phyloP scores from a whole-genome alignment of 73 alveolate species.

The Tetrahymena elliotti region DNA sequence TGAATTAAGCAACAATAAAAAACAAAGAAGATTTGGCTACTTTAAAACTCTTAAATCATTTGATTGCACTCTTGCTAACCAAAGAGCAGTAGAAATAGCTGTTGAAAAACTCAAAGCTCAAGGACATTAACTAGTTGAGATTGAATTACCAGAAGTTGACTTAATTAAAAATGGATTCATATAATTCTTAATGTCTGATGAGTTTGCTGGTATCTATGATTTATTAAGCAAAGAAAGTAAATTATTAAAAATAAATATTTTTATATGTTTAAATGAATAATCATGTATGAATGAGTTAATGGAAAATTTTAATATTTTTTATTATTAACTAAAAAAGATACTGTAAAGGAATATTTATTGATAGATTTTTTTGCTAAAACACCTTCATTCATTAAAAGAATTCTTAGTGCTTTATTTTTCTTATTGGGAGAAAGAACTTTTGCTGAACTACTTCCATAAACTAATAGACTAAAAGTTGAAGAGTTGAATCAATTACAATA shows the following conservation, averaged over 20 bases:
- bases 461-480: neutral
- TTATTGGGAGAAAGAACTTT: constrained; percentile 4
- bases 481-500: neutral
- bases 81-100: constrained; percentile 48
- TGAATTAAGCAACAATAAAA: neutral
- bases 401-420: neutral
- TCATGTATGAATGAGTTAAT: too few species aligned
- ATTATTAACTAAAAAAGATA: neutral
- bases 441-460: neutral
- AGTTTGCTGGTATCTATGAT: neutral
- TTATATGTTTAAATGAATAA: too few species aligned
- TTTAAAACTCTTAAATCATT: constrained; percentile 19
- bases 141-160: neutral
- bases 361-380: neutral
- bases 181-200: neutral
- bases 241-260: too few species aligned
- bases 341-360: neutral
- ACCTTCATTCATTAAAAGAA: neutral
- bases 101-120: neutral
- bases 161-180: neutral
- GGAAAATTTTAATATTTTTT: too few species aligned
- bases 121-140: constrained; percentile 48
- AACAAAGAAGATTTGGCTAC: constrained; percentile 64
- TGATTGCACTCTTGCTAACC: constrained; percentile 6
- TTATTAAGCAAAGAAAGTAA: neutral